Base-by-base conservation (phyloP, 352 stramenopile genomes). In the Globisporangium paddicum region DNA sequence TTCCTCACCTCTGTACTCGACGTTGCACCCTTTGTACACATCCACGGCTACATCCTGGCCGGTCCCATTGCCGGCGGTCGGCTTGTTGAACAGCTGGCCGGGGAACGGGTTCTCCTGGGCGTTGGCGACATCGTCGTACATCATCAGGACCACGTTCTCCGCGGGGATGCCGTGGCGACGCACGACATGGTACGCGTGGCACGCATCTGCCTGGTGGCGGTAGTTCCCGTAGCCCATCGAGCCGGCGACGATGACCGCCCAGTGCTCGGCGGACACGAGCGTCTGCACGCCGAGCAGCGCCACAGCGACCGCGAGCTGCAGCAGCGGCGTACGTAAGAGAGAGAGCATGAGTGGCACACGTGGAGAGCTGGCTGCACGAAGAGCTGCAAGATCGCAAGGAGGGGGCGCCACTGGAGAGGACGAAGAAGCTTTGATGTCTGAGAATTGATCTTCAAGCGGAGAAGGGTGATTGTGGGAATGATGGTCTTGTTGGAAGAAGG, bases 111-210 rank as follows among this genome's bases (percentile, higher is more conserved):
- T 98, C 30, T 76, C 61, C n/a, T 75, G 45, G 66, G 82, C 74
- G 58, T 66, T 67, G 0, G 89, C 88, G n/a, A 91, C 83, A 63
- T 98, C 91, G 66, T 97, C 87, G 72, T 94, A 96, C 84, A 93
- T 96, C 89, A 98, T 96, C 40, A 96, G 79, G 57, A 98, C 81
- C 35, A 97, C 88, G 58, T 96, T 92, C 50, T 96, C 85, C 14
- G 55, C 68, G 9, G 87, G 81, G 40, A 97, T 96, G 11, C 91
- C 91, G 62, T 96, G 87, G 46, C 76, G 73, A 1, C 80, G 79
- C 38, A 97, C 81, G 35, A 96, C 79, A 61, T 97, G 90, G 73
- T 97, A 97, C 19, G 88, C 89, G 63, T 97, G 91, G 57, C 85
- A 95, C 23, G 73, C 85, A 66, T 98, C 89, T 9, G 90, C 76